Evolutionary conservation across 2,329 filamentous ascomycete genomes (phyloP).

Genomic region (Nectriaceae sp.): DNA sequence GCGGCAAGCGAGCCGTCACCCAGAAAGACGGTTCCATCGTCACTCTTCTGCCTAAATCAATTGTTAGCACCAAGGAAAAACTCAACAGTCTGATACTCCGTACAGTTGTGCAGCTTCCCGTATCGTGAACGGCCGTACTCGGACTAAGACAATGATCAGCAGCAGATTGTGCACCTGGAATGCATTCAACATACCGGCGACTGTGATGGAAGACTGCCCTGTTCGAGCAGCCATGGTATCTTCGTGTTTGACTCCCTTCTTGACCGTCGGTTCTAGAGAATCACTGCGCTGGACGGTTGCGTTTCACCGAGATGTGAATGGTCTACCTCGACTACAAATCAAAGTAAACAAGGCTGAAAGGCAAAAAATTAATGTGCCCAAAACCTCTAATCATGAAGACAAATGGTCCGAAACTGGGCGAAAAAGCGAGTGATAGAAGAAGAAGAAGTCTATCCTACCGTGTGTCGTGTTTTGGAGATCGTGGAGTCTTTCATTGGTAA

Average conservation of each 20-base stretch:
- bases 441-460: slow-evolving; percentile 31
- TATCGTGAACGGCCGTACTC: slow-evolving; percentile 76
- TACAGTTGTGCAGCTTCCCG: slow-evolving; percentile 91
- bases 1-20: slow-evolving; percentile 95
- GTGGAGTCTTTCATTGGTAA: neutral
- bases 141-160: slow-evolving; percentile 50
- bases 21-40: slow-evolving; percentile 90
- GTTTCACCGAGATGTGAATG: neutral
- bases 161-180: slow-evolving; percentile 1
- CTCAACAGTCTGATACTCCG: slow-evolving; percentile 18
- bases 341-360: slow-evolving; percentile 21
- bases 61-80: slow-evolving; percentile 13
- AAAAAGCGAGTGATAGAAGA: slow-evolving; percentile 9
- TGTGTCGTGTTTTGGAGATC: slow-evolving; percentile 18
- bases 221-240: slow-evolving; percentile 22
- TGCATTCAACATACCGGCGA: slow-evolving; percentile 48
- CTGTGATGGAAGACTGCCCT: slow-evolving; percentile 57
- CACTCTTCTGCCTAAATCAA: slow-evolving; percentile 57
- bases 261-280: neutral
- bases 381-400: slow-evolving; percentile 20
- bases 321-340: neutral
- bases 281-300: too few species aligned
- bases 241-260: neutral
- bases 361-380: slow-evolving; percentile 15
- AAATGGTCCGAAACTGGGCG: slow-evolving; percentile 17